Percentiles rank a stretch among this genome's conserved stretches.
Conservation (phyloP, 495 filamentous ascomycete species). For the Apiosordaria backusii region DNA sequence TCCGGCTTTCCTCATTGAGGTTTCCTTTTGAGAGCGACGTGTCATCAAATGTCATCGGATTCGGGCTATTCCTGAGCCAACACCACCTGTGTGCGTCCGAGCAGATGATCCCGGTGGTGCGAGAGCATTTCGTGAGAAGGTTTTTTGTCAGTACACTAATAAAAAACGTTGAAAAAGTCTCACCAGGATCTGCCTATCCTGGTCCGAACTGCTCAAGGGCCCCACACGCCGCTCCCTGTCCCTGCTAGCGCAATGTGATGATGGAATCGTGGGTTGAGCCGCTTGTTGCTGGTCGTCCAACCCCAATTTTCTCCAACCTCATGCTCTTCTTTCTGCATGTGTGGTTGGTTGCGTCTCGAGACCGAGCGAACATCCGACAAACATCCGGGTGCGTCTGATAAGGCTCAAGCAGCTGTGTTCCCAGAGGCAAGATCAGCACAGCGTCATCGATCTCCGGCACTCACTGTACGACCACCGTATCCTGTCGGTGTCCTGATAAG, state of each 20-base stretch:
- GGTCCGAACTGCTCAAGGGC: conserved; percentile 17
- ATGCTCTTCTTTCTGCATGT: too few species aligned
- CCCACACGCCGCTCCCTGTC: conserved; percentile 16
- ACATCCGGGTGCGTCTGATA: conserved; percentile 12
- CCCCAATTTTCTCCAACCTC: conserved; percentile 27
- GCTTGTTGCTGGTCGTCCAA: conserved; percentile 15
- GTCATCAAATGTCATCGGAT: conserved; percentile 3
- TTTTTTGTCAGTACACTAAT: neutral
- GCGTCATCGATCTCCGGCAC: neutral
- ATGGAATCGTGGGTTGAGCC: conserved; percentile 24
- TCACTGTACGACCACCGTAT: neutral
- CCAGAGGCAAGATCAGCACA: neutral
- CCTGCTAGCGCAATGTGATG: conserved; percentile 1
- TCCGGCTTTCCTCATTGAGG: conserved; percentile 7
- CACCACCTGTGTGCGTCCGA: neutral
- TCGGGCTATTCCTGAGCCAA: neutral
- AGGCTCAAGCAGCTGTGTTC: neutral
- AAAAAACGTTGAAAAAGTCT: neutral
- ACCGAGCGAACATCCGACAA: neutral
- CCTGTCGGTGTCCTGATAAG: conserved; percentile 11
- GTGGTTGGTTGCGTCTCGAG: neutral
- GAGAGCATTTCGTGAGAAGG: neutral
- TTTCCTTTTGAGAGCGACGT: neutral
- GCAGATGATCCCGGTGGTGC: neutral
- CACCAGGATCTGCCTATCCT: conserved; percentile 2